Evolutionary conservation across 2,329 filamentous ascomycete genomes (phyloP).

Genomic region (Alternaria panax): DNA sequence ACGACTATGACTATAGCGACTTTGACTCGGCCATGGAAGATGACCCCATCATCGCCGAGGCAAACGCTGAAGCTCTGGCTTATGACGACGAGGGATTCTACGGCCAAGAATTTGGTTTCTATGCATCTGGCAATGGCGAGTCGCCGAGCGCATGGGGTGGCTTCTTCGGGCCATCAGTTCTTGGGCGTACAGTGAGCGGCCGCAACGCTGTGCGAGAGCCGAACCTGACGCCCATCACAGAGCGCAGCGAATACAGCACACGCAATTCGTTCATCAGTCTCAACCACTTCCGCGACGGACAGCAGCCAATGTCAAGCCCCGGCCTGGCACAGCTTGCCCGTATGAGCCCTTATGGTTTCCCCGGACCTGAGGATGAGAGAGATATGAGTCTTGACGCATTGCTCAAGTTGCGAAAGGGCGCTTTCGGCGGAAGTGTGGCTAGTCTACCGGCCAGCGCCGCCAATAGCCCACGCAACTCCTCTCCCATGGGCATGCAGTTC

Average conservation of each 20-base stretch:
- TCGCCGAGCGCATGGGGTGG: slow-evolving; percentile 79
- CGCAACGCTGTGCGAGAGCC: slow-evolving; percentile 73
- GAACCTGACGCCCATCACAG: slow-evolving; percentile 94
- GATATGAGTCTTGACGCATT: slow-evolving; percentile 78
- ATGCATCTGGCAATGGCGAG: slow-evolving; percentile 66
- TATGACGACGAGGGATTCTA: slow-evolving; percentile 95
- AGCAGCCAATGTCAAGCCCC: slow-evolving; percentile 67
- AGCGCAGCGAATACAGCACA: slow-evolving; percentile 94
- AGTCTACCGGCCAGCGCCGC: slow-evolving; percentile 65
- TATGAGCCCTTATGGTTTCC: slow-evolving; percentile 63
- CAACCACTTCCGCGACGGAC: slow-evolving; percentile 60
- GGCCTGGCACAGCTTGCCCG: slow-evolving; percentile 77
- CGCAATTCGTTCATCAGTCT: slow-evolving; percentile 88
- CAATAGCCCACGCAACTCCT: slow-evolving; percentile 48
- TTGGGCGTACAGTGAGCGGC: slow-evolving; percentile 74
- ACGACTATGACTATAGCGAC: slow-evolving; percentile 66
- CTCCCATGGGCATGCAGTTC: slow-evolving; percentile 49
- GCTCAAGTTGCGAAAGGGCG: slow-evolving; percentile 73
- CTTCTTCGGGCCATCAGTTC: slow-evolving; percentile 81
- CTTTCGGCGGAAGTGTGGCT: slow-evolving; percentile 82
- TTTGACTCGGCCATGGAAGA: slow-evolving; percentile 62
- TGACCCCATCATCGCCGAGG: slow-evolving; percentile 90
- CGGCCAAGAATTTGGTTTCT: slow-evolving; percentile 96
- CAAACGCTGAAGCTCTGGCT: slow-evolving; percentile 91
- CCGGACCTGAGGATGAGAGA: slow-evolving; percentile 62